Evolutionary conservation across 2,329 filamentous ascomycete genomes (phyloP), one percentile per base, ranked within the genome.

Genomic region (Triangularia setosa): DNA sequence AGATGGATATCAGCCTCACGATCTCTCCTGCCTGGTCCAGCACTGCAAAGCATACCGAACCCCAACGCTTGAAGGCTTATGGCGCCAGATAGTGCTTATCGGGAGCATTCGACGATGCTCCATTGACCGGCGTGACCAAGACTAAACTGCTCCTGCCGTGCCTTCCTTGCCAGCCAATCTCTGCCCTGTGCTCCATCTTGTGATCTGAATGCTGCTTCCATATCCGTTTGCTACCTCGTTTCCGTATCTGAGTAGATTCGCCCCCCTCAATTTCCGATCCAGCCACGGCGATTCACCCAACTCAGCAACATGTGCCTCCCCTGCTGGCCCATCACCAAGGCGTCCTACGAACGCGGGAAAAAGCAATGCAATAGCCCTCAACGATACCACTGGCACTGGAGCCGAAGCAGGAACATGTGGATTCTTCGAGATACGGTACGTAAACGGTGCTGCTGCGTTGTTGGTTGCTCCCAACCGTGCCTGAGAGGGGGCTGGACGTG

Each of bases 301-400:
- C 6, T 24, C 24, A 30, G 16, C 70, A 74, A 58, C 6, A 85
- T 86, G 83, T 86, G 83, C 69, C 75, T 84, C n/a, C 78, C 80
- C 4, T 84, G 81, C 70, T 84, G 83, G 73, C 79, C 82, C 0
- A 80, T 79, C 56, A 73, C 75, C 72, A 81, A 83, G 72, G 65
- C 83, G 73, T 77, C 81, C 72, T 72, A 79, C 65, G 81, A 84
- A 65, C 79, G 80, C 30, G 78, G 62, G 7, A 48, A 3, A 6
- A 48, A 14, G 5, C 40, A 48, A 9, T 6, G n/a, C 44, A 81
- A 65, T 76, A 80, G 65, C 76, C 78, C 64, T 72, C 60, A 54
- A 62, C 16, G 76, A 4, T 60, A 61, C 14, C 44, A 60, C 30
- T 63, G 68, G 33, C 76, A 72, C 65, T 79, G 78, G 12, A 72